Percentiles rank a stretch among this genome's conserved stretches.
Evolutionary conservation across 2,329 filamentous ascomycete genomes (phyloP).

Genomic region (Diaporthe sp.): DNA sequence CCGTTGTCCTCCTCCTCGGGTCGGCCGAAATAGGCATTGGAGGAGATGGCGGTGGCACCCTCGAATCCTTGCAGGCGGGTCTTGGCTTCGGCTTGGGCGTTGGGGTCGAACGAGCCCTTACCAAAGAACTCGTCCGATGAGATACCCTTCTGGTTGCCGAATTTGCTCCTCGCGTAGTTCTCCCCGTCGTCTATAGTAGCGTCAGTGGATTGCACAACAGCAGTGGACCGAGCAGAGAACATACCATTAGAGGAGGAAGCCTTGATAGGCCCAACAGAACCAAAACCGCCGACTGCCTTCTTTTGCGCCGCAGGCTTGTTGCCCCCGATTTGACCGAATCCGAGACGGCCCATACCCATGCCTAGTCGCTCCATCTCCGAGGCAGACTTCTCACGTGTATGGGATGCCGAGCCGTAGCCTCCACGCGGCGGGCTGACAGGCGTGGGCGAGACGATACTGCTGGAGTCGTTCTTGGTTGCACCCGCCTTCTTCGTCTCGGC

Average conservation of each 20-base stretch:
- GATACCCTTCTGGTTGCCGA: slow-evolving; percentile 93
- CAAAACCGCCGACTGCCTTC: slow-evolving; percentile 85
- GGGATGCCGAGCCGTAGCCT: slow-evolving; percentile 73
- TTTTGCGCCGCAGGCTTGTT: slow-evolving; percentile 67
- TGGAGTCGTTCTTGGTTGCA: slow-evolving; percentile 64
- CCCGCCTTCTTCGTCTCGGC: slow-evolving; percentile 58
- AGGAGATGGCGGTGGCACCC: slow-evolving; percentile 91
- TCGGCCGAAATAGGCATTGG: slow-evolving; percentile 96
- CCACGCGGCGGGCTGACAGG: slow-evolving; percentile 77
- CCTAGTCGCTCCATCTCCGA: slow-evolving; percentile 90
- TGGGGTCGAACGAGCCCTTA: slow-evolving; percentile 86
- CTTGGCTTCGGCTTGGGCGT: slow-evolving; percentile 87
- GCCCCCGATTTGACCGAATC: slow-evolving; percentile 87
- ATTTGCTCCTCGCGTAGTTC: slow-evolving; percentile 87
- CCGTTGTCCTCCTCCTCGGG: slow-evolving; percentile 78
- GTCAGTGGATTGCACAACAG: slow-evolving; percentile 45
- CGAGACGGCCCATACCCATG: slow-evolving; percentile 87
- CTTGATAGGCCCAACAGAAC: slow-evolving; percentile 83
- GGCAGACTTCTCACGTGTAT: slow-evolving; percentile 72
- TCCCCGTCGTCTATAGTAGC: slow-evolving; percentile 76
- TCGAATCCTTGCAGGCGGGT: slow-evolving; percentile 91
- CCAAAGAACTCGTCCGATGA: slow-evolving; percentile 99
- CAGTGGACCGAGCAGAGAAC: slow-evolving; percentile 42
- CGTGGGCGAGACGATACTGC: slow-evolving; percentile 78
- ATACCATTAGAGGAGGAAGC: slow-evolving; percentile 74